These are phyloP conservation scores for Daldinia caldariorum DNA, from an alignment of 495 filamentous ascomycete genomes.

Conservation along the genomic window DNA sequence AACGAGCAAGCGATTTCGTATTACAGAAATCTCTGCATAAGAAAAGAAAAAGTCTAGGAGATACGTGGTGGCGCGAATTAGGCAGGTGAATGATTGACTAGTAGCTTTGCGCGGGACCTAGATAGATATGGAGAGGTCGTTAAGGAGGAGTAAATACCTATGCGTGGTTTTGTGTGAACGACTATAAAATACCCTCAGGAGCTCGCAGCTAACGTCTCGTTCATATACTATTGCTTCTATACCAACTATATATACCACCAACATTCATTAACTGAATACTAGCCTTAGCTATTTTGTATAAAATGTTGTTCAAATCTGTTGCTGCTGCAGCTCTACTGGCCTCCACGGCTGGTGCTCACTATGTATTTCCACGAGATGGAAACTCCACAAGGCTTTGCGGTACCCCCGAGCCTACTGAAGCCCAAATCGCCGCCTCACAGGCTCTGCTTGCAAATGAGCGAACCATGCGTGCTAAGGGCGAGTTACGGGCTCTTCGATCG, in stretches of 20 bases:
- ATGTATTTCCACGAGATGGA: slow-evolving; percentile 17
- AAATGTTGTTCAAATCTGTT: slow-evolving; percentile 53
- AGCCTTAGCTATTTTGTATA: not conserved
- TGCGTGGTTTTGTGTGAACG: not conserved
- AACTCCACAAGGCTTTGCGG: slow-evolving; percentile 50
- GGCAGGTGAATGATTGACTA: slow-evolving; percentile 34
- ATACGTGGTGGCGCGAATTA: slow-evolving; percentile 26
- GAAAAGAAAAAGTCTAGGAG: slow-evolving; percentile 8
- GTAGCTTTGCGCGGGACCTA: slow-evolving; percentile 14
- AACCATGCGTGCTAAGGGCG: slow-evolving; percentile 41
- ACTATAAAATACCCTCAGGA: slow-evolving; percentile 10
- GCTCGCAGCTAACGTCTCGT: not conserved
- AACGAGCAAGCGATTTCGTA: slow-evolving; percentile 18
- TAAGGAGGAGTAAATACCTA: not conserved
- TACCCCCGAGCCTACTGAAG: slow-evolving; percentile 51
- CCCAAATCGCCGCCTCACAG: slow-evolving; percentile 51
- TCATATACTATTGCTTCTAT: not conserved
- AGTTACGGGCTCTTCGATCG: slow-evolving; percentile 35
- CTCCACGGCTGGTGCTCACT: slow-evolving; percentile 47
- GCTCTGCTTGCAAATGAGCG: slow-evolving; percentile 44
- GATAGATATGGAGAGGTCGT: slow-evolving; percentile 9
- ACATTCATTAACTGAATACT: not conserved
- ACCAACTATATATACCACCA: not conserved
- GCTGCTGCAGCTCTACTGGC: slow-evolving; percentile 47
- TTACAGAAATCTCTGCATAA: slow-evolving; percentile 5